Evolutionary conservation across 306 rosid genomes (phyloP), one percentile per base, ranked within the genome.

Genomic region (Medicago lupulina): DNA sequence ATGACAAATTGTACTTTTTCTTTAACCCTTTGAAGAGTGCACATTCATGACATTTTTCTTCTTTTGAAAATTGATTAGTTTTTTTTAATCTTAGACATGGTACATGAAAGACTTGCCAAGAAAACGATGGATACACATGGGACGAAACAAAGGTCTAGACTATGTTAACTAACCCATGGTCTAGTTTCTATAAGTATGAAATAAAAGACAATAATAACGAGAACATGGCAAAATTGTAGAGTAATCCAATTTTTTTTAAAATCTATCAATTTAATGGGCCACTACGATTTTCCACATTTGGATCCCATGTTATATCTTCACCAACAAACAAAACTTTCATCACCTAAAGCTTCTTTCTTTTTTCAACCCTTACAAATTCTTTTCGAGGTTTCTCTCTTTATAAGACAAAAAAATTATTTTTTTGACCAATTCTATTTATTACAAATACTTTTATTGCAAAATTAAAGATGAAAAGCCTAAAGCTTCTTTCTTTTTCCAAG

Each of bases 61-160:
- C 64, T 57, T 47, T 67, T 67, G 73, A 71, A 67, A 74, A 66
- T 50, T 77, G 40, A 67, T 74, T 70, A 77, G 7, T 77, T 80
- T 67, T 60, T 70, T 28, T 57, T 34, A 34, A 71, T 38, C 76
- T 14, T 11, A 80, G 77, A 84, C 74, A 67, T 43, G 57, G 72
- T 71, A 58, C 76, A n/a, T 76, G 64, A 72, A 72, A 21, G 79
- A 36, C 58, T 66, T 71, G 46, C 51, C 40, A 58, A 79, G 76
- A 83, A 64, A 76, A 79, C 23, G 81, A 83, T 70, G 54, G 79
- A 58, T 70, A 57, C 83, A 79, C 78, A 79, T 79, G 75, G 71
- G 44, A 62, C 78, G 1, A 75, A 70, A 40, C 25, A 18, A 64
- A 75, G 43, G 23, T 64, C 78, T 74, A 62, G 34, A 49, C 49